Evolutionary conservation across 2,329 filamentous ascomycete genomes (phyloP).

Genomic region (Colletotrichum australisinense): DNA sequence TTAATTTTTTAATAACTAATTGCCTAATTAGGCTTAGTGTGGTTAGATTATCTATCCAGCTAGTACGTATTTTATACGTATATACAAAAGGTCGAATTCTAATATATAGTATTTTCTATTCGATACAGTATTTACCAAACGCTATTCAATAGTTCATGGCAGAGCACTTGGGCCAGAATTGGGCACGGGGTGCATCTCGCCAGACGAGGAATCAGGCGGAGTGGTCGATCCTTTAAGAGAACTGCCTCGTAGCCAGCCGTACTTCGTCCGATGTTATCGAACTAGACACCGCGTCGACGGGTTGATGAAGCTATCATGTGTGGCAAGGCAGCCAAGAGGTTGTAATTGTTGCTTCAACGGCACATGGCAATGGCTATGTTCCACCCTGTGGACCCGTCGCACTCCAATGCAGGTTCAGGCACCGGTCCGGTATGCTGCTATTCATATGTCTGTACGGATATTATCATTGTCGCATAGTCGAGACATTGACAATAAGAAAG

Average conservation of each 20-base stretch:
- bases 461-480: neutral
- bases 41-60: too few species aligned
- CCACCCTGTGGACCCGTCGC: neutral
- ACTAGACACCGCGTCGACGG: neutral
- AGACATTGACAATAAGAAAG: slow-evolving; percentile 3
- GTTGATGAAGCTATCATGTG: neutral
- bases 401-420: neutral
- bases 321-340: neutral
- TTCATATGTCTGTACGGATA: neutral
- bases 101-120: too few species aligned
- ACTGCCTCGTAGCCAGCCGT: neutral
- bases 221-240: neutral
- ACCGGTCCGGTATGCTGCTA: neutral
- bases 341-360: neutral
- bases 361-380: neutral
- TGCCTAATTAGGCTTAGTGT: too few species aligned
- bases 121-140: too few species aligned
- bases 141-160: neutral
- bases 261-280: neutral
- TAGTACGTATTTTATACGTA: too few species aligned
- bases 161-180: neutral
- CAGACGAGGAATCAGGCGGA: neutral
- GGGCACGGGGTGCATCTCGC: neutral
- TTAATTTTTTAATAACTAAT: too few species aligned
- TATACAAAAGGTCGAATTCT: too few species aligned